Percentiles rank a stretch among this genome's conserved stretches.
These are phyloP conservation scores for Scenedesmus sp. DNA, from an alignment of 163 green algal species.

Conservation along the genomic window DNA sequence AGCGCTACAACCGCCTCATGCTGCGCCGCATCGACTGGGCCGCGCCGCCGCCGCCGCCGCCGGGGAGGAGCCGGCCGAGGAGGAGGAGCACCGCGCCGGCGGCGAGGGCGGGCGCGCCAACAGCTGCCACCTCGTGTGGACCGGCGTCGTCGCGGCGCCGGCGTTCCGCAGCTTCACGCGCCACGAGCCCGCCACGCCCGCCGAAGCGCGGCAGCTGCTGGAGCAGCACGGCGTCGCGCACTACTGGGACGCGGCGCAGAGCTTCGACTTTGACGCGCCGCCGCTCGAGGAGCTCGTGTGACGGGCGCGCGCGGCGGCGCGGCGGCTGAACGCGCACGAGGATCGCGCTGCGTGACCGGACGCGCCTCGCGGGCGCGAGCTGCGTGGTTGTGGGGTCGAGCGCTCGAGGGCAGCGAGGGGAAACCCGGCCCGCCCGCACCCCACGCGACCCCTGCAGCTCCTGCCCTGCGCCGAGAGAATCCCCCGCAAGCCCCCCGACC, in stretches of 20 bases:
- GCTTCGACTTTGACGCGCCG: slow-evolving; percentile 43
- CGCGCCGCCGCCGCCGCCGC: not conserved
- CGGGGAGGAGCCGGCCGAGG: slow-evolving; percentile 59
- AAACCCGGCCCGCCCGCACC: too few relatives aligned
- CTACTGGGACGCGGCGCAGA: slow-evolving; percentile 83
- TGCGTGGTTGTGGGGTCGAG: too few relatives aligned
- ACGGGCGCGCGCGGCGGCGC: too few relatives aligned
- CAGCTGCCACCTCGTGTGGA: slow-evolving; percentile 72
- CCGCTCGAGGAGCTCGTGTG: slow-evolving; percentile 25
- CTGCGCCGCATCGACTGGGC: slow-evolving; percentile 93
- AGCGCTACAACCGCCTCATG: slow-evolving; percentile 94
- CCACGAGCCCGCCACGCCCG: slow-evolving; percentile 47
- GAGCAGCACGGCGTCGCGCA: slow-evolving; percentile 68
- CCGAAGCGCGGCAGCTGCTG: slow-evolving; percentile 55
- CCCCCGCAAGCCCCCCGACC: not conserved
- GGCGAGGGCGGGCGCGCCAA: slow-evolving; percentile 47
- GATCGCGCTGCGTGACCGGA: too few relatives aligned
- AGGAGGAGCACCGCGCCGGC: slow-evolving; percentile 10
- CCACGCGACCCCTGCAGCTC: too few relatives aligned
- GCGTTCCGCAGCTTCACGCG: slow-evolving; percentile 69
- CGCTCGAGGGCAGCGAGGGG: too few relatives aligned
- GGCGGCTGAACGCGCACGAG: too few relatives aligned
- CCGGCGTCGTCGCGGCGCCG: slow-evolving; percentile 69
- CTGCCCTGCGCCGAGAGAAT: not conserved
- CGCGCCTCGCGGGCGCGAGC: too few relatives aligned